Base-by-base conservation (phyloP, 1,284 basidiomycete genomes). In the Cryptococcus maquisensis region DNA sequence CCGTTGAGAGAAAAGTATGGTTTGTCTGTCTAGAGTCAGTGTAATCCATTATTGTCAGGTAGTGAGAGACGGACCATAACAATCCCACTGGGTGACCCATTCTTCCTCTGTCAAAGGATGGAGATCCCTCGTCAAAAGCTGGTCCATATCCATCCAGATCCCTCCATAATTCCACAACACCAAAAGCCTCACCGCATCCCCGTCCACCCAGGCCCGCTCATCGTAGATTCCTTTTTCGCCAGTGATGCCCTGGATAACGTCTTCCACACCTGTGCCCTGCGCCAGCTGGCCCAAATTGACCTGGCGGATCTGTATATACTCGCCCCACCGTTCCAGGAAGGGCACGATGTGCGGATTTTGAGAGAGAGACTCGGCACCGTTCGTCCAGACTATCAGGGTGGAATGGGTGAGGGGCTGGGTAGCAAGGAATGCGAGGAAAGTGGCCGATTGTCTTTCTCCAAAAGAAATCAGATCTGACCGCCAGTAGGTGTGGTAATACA, bases 81-180 rank as follows among this genome's bases (percentile, higher is more conserved):
- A 96, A 69, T 96, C 93, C 93, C 92, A 95, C 71, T 95, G 90
- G 1, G 87, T 91, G 16, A 96, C 88, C 72, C 92, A 97, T 73
- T 97, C 93, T 67, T 88, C 87, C 73, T 95, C 92, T 7, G 87
- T 78, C 52, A 96, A 77, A 4, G 90, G 88, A 4, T 85, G 79
- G 21, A 96, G 77, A 74, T 90, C 87, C 49, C 92, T 78, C 42
- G 90, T 92, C 58, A 95, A 74, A 54, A 97, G 80, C 62, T 87
- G 87, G 75, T 96, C 93, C 90, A 96, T 95, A 72, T 97, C 92
- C 57, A 95, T 81, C 93, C 93, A 97, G 35, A 92, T 82, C 2
- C 93, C 93, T 5, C 92, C 92, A 66, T 84, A 85, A 59, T 83
- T 84, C 88, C 90, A 95, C n/a, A 95, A 77, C 40, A 92, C 83